These are phyloP conservation scores for Metschnikowia lachancei DNA, from an alignment of 805 yeast genomes.

Conservation along the genomic window DNA sequence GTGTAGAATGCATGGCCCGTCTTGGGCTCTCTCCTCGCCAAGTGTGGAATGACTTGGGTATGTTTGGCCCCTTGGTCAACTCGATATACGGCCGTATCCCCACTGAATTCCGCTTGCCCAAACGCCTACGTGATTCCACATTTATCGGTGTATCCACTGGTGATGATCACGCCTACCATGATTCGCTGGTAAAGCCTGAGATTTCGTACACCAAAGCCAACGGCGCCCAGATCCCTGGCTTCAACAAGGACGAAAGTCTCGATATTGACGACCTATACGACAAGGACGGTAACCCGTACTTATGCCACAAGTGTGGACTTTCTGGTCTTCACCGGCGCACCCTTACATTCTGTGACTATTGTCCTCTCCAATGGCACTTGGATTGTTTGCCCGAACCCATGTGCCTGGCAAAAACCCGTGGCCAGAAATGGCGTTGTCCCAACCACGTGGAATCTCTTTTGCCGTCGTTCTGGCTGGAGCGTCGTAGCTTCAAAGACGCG, in stretches of 20 bases:
- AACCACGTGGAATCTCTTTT: slow-evolving; percentile 62
- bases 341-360: slow-evolving; percentile 77
- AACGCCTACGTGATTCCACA: slow-evolving; percentile 55
- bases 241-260: slow-evolving; percentile 45
- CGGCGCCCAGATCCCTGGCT: slow-evolving; percentile 35
- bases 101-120: slow-evolving; percentile 54
- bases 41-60: slow-evolving; percentile 40
- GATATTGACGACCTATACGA: slow-evolving; percentile 68
- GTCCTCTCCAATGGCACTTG: slow-evolving; percentile 80
- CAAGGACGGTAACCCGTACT: slow-evolving; percentile 61
- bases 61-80: slow-evolving; percentile 57
- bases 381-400: slow-evolving; percentile 83
- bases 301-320: slow-evolving; percentile 74
- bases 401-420: slow-evolving; percentile 66
- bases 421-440: slow-evolving; percentile 89
- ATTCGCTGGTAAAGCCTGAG: slow-evolving; percentile 46
- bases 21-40: slow-evolving; percentile 25
- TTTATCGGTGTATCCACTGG: slow-evolving; percentile 73
- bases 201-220: slow-evolving; percentile 39
- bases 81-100: slow-evolving; percentile 59
- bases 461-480: slow-evolving; percentile 35
- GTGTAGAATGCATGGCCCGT: slow-evolving; percentile 67
- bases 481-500: slow-evolving; percentile 52
- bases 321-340: slow-evolving; percentile 58
- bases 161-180: slow-evolving; percentile 67